Base-by-base conservation (phyloP, 2,329 filamentous ascomycete species). In the Nannizziopsis barbatae region DNA sequence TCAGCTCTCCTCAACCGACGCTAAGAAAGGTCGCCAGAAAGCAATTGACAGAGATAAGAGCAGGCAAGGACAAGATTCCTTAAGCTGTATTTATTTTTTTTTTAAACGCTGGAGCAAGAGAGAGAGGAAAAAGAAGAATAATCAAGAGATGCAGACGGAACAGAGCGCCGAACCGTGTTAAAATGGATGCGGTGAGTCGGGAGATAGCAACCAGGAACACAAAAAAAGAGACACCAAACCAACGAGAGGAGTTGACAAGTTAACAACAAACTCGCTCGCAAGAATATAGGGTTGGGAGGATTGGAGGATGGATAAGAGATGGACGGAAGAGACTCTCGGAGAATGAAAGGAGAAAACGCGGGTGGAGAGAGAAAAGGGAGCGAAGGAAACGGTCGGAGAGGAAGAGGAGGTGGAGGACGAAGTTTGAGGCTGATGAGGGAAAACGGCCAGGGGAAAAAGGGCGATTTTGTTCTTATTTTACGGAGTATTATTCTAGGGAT, bases 171-270 rank as follows among this genome's bases (percentile, higher is more conserved):
- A 27, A 27, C 22, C 22, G 22, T 27, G 22, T 27, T n/a, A n/a
- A n/a, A n/a, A 27, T 3, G 7, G 22, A 27, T 3, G 7, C 22
- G 45, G 37, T 37, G 40, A 33, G 14, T 47, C n/a, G 11, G 15
- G n/a, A 12, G n/a, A 42, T 18, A 36, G 33, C 6, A 17, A 32
- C 7, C 11, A 37, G 8, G 5, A 12, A 38, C 33, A 37, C 11
- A 6, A 38, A 18, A 18, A 36, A 3, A 31, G 39, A 55, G 54
- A 50, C 52, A 51, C 30, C 49, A 53, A 52, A 47, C 53, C 47
- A 32, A 39, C 50, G 42, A 49, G 48, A 37, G 43, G 48, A 38
- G 42, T 47, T 35, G 44, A 39, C 38, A 50, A n/a, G n/a, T n/a
- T 45, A 44, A 47, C 31, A n/a, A 52, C 36, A n/a, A 46, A 52